phyloP scores from a whole-genome alignment of 2,329 filamentous ascomycete genomes.

The Scedosporium boydii region DNA sequence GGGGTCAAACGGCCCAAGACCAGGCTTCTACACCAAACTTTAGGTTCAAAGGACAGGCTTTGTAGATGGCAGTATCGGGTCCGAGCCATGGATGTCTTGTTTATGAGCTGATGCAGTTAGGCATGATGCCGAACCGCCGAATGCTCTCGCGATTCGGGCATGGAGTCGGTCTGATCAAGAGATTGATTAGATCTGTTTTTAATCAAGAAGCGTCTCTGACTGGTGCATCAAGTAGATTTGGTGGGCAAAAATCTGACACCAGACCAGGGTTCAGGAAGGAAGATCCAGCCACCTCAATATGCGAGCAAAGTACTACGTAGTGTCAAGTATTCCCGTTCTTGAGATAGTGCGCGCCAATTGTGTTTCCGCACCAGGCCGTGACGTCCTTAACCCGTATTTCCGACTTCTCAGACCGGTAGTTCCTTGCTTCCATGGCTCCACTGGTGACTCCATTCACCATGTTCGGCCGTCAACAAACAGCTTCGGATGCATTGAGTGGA shows the following conservation, averaged over 20 bases:
- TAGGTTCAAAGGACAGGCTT: neutral
- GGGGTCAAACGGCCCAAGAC: neutral
- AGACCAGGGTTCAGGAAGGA: neutral
- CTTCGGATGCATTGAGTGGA: neutral
- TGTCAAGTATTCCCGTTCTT: neutral
- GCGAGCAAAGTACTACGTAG: neutral
- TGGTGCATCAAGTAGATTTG: neutral
- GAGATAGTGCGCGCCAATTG: neutral
- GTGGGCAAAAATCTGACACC: neutral
- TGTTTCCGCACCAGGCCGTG: neutral
- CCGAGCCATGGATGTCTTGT: neutral
- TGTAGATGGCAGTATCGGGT: neutral
- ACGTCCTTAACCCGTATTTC: neutral
- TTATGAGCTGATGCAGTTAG: neutral
- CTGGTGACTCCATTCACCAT: neutral
- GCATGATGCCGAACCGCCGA: neutral
- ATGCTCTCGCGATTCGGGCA: neutral
- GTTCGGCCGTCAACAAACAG: neutral
- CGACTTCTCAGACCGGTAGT: neutral
- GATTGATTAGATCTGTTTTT: constrained; percentile 6
- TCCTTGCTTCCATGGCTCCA: neutral
- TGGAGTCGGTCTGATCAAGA: neutral
- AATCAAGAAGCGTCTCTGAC: neutral
- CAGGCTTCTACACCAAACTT: neutral
- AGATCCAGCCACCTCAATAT: neutral